Conservation (phyloP, 768 basidiomycete species). For the Astraeus odoratus region DNA sequence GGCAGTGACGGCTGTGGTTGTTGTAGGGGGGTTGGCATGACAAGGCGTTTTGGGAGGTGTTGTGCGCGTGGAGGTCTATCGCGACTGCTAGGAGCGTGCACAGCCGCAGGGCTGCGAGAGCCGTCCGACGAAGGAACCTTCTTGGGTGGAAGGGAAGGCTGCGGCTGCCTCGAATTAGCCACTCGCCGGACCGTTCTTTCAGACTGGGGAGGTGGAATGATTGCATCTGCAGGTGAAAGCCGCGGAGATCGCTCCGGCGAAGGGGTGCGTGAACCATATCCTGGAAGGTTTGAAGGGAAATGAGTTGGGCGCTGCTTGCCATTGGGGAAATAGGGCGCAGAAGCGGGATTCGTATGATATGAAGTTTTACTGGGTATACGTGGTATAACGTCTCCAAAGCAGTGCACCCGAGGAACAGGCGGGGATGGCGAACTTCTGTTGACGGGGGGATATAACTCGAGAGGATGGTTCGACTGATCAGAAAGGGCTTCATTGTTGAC, state of each 20-base stretch:
- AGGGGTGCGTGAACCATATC: slow-evolving; percentile 9
- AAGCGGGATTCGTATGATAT: slow-evolving; percentile 6
- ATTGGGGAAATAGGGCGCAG: slow-evolving; percentile 10
- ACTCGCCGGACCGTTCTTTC: slow-evolving; percentile 4
- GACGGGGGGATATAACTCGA: not conserved
- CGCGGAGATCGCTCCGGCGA: slow-evolving; percentile 7
- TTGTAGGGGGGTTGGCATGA: slow-evolving; percentile 70
- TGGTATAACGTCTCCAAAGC: slow-evolving; percentile 7
- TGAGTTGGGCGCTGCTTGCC: slow-evolving; percentile 9
- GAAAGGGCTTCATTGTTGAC: slow-evolving; percentile 11
- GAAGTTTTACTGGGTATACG: slow-evolving; percentile 4
- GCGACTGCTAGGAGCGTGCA: slow-evolving; percentile 4
- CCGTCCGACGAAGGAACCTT: slow-evolving; percentile 8
- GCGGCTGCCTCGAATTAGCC: slow-evolving; percentile 1
- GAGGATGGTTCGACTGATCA: slow-evolving; percentile 1
- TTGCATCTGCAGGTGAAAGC: slow-evolving; percentile 4
- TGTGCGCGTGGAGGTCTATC: slow-evolving; percentile 16
- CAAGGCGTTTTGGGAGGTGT: slow-evolving; percentile 56
- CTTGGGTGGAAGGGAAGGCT: slow-evolving; percentile 4
- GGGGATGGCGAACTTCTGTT: slow-evolving; percentile 5
- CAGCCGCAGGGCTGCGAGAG: not conserved
- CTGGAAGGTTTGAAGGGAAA: slow-evolving; percentile 18
- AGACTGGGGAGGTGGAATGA: not conserved
- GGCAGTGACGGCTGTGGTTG: slow-evolving; percentile 15
- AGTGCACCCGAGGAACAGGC: slow-evolving; percentile 12